Base-by-base conservation (phyloP, 139 green algal species). In the Tetradesmus lagerheimii region DNA sequence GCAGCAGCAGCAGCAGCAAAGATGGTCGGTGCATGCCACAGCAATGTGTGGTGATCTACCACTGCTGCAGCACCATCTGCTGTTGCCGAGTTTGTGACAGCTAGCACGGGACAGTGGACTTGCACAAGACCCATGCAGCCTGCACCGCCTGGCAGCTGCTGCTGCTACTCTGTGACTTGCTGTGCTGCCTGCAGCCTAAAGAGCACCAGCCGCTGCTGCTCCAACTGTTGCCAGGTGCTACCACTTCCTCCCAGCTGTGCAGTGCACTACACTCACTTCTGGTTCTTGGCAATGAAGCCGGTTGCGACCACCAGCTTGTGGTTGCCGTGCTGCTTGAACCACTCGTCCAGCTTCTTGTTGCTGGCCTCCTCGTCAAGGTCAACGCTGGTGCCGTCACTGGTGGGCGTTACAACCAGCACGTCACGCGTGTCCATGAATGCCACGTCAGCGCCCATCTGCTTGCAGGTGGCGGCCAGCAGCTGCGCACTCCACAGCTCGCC, bases 401-500 rank as follows among this genome's bases (percentile, higher is more conserved):
- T 95, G 82, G 89, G 93, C 9, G 94, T 93, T 41, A 99, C 96
- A 41, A 99, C 96, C 76, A 99, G 92, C 89, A 99, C 96, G 12
- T 99, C 97, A 0, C 98, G 93, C 0, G 98, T 96, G 94, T 99
- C 98, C 96, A 99, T 97, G 92, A 97, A 99, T 1, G 39, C 88
- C 35, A 91, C 94, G 79, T 94, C 87, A 20, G 83, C 90, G 27
- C 89, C 89, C 50, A 90, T 67, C 81, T 96, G 89, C 37, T 91
- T 83, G 90, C 96, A 95, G 29, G 87, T 90, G 1, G 95, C 93
- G 0, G 96, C 90, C 31, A 97, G 94, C 43, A 99, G 93, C 85
- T 94, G 94, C n/a, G 97, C 98, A 53, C 93, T 97, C 98, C 98
- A 99, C n/a, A 99, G 94, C 93, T 99, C 98, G 34, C 98, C 98